These are phyloP conservation scores for Aspergillus indologenus DNA, from an alignment of 495 filamentous ascomycete species.

Conservation along the genomic window DNA sequence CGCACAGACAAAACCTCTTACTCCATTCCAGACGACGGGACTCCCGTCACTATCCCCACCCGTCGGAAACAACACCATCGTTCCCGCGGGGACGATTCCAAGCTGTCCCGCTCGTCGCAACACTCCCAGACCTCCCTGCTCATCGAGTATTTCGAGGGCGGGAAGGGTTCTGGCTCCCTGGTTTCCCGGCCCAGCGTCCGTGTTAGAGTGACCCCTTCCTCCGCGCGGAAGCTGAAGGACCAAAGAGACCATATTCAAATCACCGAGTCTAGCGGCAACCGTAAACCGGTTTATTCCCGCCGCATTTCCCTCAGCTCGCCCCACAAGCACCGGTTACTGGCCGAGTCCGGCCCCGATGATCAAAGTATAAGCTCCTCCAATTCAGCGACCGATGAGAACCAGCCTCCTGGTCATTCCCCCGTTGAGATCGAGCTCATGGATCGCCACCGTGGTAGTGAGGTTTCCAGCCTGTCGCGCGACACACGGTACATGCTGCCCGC, in stretches of 20 bases:
- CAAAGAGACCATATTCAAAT: constrained; percentile 79
- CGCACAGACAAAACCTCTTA: constrained; percentile 79
- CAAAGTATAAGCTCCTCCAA: constrained; percentile 61
- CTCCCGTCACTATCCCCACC: constrained; percentile 82
- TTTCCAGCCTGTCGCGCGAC: constrained; percentile 58
- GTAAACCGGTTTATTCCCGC: constrained; percentile 62
- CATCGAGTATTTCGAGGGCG: constrained; percentile 97
- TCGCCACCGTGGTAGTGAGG: constrained; percentile 53
- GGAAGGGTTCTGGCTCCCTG: constrained; percentile 59
- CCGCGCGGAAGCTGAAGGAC: constrained; percentile 50
- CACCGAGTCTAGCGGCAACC: constrained; percentile 66
- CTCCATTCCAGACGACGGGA: constrained; percentile 93
- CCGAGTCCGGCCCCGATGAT: constrained; percentile 48
- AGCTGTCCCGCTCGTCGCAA: constrained; percentile 47
- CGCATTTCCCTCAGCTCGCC: constrained; percentile 59
- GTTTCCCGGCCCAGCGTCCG: constrained; percentile 83
- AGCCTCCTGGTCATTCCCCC: constrained; percentile 63
- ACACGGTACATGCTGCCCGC: constrained; percentile 54
- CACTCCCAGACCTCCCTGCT: constrained; percentile 87
- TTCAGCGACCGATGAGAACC: constrained; percentile 75
- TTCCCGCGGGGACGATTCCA: constrained; percentile 51
- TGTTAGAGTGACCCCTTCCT: constrained; percentile 88
- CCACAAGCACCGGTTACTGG: constrained; percentile 51
- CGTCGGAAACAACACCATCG: constrained; percentile 50
- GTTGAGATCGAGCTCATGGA: constrained; percentile 82